Base-by-base conservation (phyloP, 2,329 filamentous ascomycete genomes). In the Nothophaeocryptopus gaeumannii region DNA sequence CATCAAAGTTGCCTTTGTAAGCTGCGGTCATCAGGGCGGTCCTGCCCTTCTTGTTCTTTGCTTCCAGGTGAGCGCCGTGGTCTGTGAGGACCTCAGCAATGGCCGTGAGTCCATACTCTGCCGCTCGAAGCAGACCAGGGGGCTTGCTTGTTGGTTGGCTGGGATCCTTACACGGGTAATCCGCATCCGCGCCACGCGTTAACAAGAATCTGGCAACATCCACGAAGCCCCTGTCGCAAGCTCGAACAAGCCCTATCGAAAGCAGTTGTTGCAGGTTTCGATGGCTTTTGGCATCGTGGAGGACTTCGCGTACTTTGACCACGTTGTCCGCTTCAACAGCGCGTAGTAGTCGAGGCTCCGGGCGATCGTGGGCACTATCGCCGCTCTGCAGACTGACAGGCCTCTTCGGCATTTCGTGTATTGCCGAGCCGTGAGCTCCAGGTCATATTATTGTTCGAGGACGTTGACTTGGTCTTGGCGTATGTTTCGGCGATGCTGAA, bases 11-110 rank as follows among this genome's bases (percentile, higher is more conserved):
- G 26, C 72, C 72, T 47, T 55, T 58, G 69, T 68, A 73, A 7
- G 72, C 72, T 5, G 72, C 72, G 2, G 68, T 72, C 71, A 73
- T 74, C 35, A 74, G 53, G 36, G 67, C 70, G 35, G 71, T 73
- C 12, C 71, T 63, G 5, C 71, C 70, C 49, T 74, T 76, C 41
- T 74, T 71, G 59, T 80, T 77, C 20, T 43, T 33, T 12, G 56
- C 53, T 40, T 62, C 59, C 29, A 56, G 16, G 42, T 60, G 49
- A 11, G 54, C 56, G 12, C 53, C 47, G 36, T 56, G 45, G 16
- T 60, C 56, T 13, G 55, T 51, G 3, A 60, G 48, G n/a, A 51
- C 44, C 14, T 55, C 47, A 5, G 53, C 47, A 7, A 60, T 50
- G 2, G 50, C 50, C 9, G 16, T 20, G 12, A 53, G 51, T 16